Evolutionary conservation across 768 basidiomycete species (phyloP), one percentile per base, ranked within the genome.

Genomic region (Mycena epipterygia): DNA sequence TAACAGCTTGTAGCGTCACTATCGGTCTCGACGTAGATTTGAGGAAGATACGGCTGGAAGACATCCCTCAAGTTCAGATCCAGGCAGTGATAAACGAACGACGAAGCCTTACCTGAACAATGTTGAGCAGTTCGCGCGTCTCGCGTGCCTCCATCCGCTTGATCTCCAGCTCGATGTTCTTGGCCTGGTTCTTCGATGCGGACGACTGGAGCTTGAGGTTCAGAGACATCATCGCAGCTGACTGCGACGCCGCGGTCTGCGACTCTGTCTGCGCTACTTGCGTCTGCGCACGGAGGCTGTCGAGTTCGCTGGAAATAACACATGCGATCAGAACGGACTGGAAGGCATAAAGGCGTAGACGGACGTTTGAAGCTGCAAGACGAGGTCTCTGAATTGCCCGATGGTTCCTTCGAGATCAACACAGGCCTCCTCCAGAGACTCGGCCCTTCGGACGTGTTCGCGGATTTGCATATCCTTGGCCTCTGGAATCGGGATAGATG

Each of bases 171-270:
- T 99, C 97, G 65, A 99, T 93, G 17, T 88, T 90, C 79, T 91
- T 92, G 7, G 94, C 92, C 75, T 97, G 97, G 72, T 94, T 94
- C 87, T 97, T 98, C 33, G 92, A 87, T 0, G 93, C 96, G 2
- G 95, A 89, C 0, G 94, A 94, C 79, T 99, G 97, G 7, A 99
- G 87, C 79, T 95, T 98, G 79, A 98, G 88, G 79, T 98, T 99
- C 60, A 98, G 85, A 52, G 96, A 95, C 87, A 99, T 91, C 86
- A 98, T 92, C 3, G 94, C 93, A 3, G 97, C 97, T 0, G 95
- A 93, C 76, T 98, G 96, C 1, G 92, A 94, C 17, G 90, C 92
- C 19, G 95, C 93, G 0, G 90, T 89, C 1, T 93, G 92, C 3
- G 94, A 94, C 78, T 96, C 94, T 30, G 88, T 87, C 74, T 95